Evolutionary conservation across 768 basidiomycete genomes (phyloP), one percentile per base, ranked within the genome.

Genomic region (Mycena olivaceomarginata): DNA sequence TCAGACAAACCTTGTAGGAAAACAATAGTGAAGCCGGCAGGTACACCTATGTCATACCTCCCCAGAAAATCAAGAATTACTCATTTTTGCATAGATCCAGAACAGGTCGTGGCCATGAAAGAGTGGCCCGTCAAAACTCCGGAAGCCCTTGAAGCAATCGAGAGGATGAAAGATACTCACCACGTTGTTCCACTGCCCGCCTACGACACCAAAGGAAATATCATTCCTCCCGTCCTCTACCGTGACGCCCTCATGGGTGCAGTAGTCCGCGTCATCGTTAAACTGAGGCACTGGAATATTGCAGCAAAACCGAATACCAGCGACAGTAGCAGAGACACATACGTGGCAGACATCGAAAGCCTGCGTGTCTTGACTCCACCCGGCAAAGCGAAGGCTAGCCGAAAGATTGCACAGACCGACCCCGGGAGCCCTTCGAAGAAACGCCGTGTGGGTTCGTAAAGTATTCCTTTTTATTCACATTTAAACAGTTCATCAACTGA

Each of bases 121-220:
- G 25, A 69, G 8, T 69, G 67, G 67, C 67, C 53, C 12, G 67
- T 69, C 9, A 15, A 56, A 13, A 69, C 53, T 40, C 18, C 10
- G 15, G 22, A 31, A 31, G 67, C 53, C 9, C 67, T 18, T 18
- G 39, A 13, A 57, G 7, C 22, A 9, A 2, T 69, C 18, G 12
- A 39, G 18, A 57, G 22, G 5, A 69, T 69, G 22, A 41, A 69
- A 20, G 20, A 56, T 40, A 68, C 51, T 6, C 67, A 69, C 22
- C 67, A 53, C 48, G 67, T 69, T 12, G 15, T 41, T 41, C 51
- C 51, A 6, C 20, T 69, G 3, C 22, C 22, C 20, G 67, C 67
- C 5, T 69, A 43, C 67, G 53, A 57, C 53, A 31, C 5, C 9
- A 39, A 69, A 20, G 46, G 15, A 15, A 48, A 69, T 20, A 5